These are phyloP conservation scores for Syncephalastrum monosporum DNA, from an alignment of 371 early-diverging fungal species.

Conservation along the genomic window DNA sequence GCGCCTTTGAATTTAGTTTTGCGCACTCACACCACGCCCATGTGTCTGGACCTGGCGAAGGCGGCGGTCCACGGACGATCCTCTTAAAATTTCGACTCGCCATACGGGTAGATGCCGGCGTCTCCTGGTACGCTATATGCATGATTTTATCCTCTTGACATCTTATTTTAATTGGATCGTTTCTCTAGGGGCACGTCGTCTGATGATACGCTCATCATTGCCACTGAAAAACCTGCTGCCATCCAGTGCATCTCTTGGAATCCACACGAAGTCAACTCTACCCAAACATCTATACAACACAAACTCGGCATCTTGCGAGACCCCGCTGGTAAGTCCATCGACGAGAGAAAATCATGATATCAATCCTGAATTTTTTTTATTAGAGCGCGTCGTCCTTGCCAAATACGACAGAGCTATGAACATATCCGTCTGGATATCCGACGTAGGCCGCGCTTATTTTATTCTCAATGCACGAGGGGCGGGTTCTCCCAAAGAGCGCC, in stretches of 20 bases:
- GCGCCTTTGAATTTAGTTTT: constrained; percentile 44
- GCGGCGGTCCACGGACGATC: constrained; percentile 40
- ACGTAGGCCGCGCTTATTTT: constrained; percentile 39
- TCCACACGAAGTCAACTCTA: constrained; percentile 41
- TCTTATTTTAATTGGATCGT: neutral
- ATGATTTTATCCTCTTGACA: constrained; percentile 1
- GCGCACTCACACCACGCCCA: constrained; percentile 39
- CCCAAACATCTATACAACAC: constrained; percentile 35
- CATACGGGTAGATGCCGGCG: constrained; percentile 50
- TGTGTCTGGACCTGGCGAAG: constrained; percentile 51
- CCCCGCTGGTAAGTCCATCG: constrained; percentile 17
- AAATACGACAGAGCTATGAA: constrained; percentile 39
- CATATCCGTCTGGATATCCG: constrained; percentile 40
- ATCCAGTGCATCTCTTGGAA: constrained; percentile 54
- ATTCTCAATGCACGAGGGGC: constrained; percentile 23
- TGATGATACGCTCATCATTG: constrained; percentile 44
- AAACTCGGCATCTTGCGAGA: constrained; percentile 24
- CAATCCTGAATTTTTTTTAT: neutral
- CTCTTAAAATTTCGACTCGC: constrained; percentile 45
- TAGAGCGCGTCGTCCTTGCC: constrained; percentile 29
- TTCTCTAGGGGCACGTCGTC: constrained; percentile 37
- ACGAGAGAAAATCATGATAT: neutral
- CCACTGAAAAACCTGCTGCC: constrained; percentile 41
- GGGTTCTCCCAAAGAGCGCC: constrained; percentile 7
- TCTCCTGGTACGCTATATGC: constrained; percentile 33